Evolutionary conservation across 257 asterid species (phyloP).

Genomic region (Solanum acaule): DNA sequence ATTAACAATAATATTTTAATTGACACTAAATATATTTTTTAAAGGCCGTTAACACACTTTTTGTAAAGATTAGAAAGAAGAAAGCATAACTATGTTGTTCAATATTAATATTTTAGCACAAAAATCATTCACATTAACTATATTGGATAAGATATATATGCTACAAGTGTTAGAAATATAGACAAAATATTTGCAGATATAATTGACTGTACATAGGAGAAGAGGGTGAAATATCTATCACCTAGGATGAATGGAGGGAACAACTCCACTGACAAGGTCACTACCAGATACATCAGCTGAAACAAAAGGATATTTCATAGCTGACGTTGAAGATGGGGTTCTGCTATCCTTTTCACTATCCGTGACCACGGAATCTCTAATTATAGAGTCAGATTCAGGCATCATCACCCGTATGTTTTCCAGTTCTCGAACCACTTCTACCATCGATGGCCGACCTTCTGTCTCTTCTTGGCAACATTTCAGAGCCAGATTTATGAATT

Average conservation of each 20-base stretch:
- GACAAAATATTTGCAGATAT: not conserved
- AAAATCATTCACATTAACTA: not conserved
- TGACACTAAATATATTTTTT: no score
- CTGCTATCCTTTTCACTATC: conserved; percentile 14
- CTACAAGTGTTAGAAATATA: not conserved
- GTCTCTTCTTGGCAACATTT: conserved; percentile 65
- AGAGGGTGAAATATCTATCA: conserved; percentile 18
- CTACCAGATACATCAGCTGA: conserved; percentile 54
- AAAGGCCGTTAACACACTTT: not conserved
- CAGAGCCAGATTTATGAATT: conserved; percentile 54
- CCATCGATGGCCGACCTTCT: conserved; percentile 55
- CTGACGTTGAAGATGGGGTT: conserved; percentile 36
- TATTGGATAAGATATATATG: not conserved
- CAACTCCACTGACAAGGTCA: conserved; percentile 54
- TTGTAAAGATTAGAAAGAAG: not conserved
- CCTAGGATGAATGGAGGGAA: conserved; percentile 51
- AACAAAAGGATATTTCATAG: conserved; percentile 20
- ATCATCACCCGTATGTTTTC: conserved; percentile 52
- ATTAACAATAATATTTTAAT: not conserved
- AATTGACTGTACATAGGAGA: not conserved
- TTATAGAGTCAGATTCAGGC: conserved; percentile 41
- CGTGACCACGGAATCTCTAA: conserved; percentile 19
- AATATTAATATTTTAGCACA: not conserved
- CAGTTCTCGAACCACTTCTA: conserved; percentile 61
- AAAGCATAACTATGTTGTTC: not conserved